Evolutionary conservation across 176 grass and related monocot genomes (phyloP), one percentile per base, ranked within the genome.

Genomic region (Dendrocalamus sinicus): DNA sequence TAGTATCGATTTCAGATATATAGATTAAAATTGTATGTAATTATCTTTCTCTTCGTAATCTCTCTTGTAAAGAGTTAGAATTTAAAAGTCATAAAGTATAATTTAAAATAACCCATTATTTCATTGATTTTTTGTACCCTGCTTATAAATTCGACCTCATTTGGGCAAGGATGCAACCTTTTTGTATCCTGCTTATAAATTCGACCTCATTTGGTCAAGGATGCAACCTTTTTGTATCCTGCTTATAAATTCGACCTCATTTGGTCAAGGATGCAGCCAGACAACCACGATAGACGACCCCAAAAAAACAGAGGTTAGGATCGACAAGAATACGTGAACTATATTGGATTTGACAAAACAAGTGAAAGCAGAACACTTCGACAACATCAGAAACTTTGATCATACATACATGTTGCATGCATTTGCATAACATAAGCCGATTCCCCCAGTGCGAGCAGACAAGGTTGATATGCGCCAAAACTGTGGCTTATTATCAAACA

Each of bases 401-500:
- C 20, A 39, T 62, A 50, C 43, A 50, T 50, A 82, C 53, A 63
- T n/a, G 40, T 76, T 40, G 37, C 12, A 28, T 28, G 60, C 12
- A 28, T 63, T 61, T 22, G 53, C 9, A 72, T 32, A 72, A 74
- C 17, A 73, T 72, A 37, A 63, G 37, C 28, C 32, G 44, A 61
- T 4, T 26, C 12, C 10, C 12, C 19, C 44, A 41, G 28, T 14
- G 16, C 24, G 70, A 50, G 32, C 32, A 5, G 1, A 63, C 54
- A 41, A 28, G 61, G n/a, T 24, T 20, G 6, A 0, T 1, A 28
- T 69, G 41, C 24, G 6, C 6, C 13, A 68, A 87, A 57, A 68
- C 1, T 76, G 41, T 43, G 7, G 11, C 53, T 77, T 46, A 52
- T 85, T 45, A 45, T 24, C 45, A 68, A 62, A 84, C 63, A 79